These are phyloP conservation scores for Thyridium curvatum DNA, from an alignment of 2,329 filamentous ascomycete species.

Conservation along the genomic window DNA sequence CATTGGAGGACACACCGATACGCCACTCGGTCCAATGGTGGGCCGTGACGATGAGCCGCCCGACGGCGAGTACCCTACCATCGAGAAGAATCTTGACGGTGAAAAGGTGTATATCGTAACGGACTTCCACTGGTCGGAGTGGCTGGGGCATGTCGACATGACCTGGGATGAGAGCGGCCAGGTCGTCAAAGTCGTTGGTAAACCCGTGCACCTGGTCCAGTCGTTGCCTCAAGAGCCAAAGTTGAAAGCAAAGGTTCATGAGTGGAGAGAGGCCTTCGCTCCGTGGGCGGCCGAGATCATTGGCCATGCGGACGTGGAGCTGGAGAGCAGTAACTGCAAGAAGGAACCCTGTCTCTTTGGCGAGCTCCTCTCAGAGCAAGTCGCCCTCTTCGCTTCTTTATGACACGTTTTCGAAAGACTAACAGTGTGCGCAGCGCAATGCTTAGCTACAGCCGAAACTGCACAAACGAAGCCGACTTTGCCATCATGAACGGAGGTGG, in stretches of 20 bases:
- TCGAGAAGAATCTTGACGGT: slow-evolving; percentile 52
- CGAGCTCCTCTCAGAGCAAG: slow-evolving; percentile 45
- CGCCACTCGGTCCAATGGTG: slow-evolving; percentile 40
- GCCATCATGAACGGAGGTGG: slow-evolving; percentile 60
- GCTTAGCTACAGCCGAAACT: slow-evolving; percentile 50
- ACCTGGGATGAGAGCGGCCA: slow-evolving; percentile 55
- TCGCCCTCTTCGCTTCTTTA: not conserved
- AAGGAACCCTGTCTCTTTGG: slow-evolving; percentile 51
- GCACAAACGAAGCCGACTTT: slow-evolving; percentile 40
- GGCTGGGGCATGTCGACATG: slow-evolving; percentile 61
- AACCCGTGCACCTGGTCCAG: slow-evolving; percentile 52
- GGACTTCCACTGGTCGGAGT: slow-evolving; percentile 63
- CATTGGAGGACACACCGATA: slow-evolving; percentile 57
- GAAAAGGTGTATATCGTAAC: slow-evolving; percentile 67
- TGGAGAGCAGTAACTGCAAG: slow-evolving; percentile 55
- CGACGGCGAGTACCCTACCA: slow-evolving; percentile 57
- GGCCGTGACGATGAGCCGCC: slow-evolving; percentile 42
- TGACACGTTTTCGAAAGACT: not conserved
- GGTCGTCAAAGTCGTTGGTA: slow-evolving; percentile 56
- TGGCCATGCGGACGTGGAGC: slow-evolving; percentile 44
- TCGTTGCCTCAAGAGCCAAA: slow-evolving; percentile 47
- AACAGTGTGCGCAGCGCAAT: slow-evolving; percentile 44
- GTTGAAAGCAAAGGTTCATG: slow-evolving; percentile 51
- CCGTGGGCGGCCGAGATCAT: slow-evolving; percentile 50
- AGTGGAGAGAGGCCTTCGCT: slow-evolving; percentile 56